These are phyloP conservation scores for Endotrypanum monterogeii DNA, from an alignment of 208 protist genomes.

Conservation along the genomic window DNA sequence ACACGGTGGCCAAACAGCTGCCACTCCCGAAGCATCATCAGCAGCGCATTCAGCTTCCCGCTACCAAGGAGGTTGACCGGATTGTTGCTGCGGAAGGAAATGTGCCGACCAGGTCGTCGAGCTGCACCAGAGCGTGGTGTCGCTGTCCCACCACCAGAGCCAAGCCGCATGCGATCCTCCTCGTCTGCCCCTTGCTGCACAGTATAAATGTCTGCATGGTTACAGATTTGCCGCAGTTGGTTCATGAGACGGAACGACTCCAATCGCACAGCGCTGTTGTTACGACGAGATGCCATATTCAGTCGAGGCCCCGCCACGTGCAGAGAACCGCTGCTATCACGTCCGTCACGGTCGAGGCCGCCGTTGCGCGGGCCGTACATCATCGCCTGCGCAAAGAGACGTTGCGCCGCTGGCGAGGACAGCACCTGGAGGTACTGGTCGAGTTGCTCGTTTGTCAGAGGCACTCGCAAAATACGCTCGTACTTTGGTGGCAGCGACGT, in stretches of 20 bases:
- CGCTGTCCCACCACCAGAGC: constrained; percentile 6
- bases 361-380: constrained; percentile 35
- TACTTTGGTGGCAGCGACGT: constrained; percentile 93
- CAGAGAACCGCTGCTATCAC: constrained; percentile 55
- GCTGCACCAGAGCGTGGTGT: background rate
- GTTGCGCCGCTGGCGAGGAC: constrained; percentile 60
- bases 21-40: constrained; percentile 94
- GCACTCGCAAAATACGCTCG: constrained; percentile 97
- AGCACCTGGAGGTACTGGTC: constrained; percentile 92
- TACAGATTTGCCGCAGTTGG: constrained; percentile 82
- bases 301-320: constrained; percentile 61
- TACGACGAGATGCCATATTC: constrained; percentile 40
- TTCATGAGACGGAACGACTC: constrained; percentile 70
- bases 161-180: constrained; percentile 30
- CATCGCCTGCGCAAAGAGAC: constrained; percentile 48
- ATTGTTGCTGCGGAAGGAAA: constrained; percentile 73
- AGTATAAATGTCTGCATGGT: constrained; percentile 77
- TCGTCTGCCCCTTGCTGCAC: constrained; percentile 42
- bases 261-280: constrained; percentile 45
- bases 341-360: constrained; percentile 56
- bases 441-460: constrained; percentile 93
- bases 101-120: constrained; percentile 11
- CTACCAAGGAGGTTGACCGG: constrained; percentile 66
- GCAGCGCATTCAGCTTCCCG: constrained; percentile 94
- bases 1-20: constrained; percentile 90